Percentiles rank a stretch among this genome's conserved stretches.
Conservation (phyloP, 306 rosid species). For the Clitoria ternatea region DNA sequence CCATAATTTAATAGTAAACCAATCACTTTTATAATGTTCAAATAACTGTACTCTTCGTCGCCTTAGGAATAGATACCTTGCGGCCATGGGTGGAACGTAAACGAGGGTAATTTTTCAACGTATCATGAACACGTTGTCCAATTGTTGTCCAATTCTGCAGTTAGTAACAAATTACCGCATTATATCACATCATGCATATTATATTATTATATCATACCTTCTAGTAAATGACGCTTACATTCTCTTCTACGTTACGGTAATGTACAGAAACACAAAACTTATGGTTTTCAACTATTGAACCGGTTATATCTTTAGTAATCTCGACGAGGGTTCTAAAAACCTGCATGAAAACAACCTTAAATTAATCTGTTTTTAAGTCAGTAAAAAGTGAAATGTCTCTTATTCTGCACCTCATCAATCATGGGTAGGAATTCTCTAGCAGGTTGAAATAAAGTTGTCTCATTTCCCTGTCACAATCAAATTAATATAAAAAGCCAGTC, state of each 20-base stretch:
- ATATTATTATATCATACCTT: not conserved
- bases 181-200: too few relatives aligned
- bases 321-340: slow-evolving; percentile 81
- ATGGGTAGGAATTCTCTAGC: slow-evolving; percentile 78
- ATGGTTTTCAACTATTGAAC: slow-evolving; percentile 86
- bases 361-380: not conserved
- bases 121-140: slow-evolving; percentile 82
- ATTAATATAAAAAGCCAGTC: not conserved
- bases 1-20: too few relatives aligned
- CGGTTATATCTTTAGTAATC: slow-evolving; percentile 61
- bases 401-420: slow-evolving; percentile 68
- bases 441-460: slow-evolving; percentile 81
- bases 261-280: slow-evolving; percentile 95
- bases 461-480: slow-evolving; percentile 67
- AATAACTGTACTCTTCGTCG: too few relatives aligned
- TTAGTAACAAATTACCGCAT: not conserved
- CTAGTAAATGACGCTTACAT: slow-evolving; percentile 33
- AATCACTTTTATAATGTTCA: too few relatives aligned
- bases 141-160: slow-evolving; percentile 76
- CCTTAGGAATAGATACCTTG: slow-evolving; percentile 46
- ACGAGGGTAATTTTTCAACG: slow-evolving; percentile 71
- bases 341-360: slow-evolving; percentile 33
- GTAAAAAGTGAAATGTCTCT: not conserved
- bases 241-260: slow-evolving; percentile 92
- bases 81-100: slow-evolving; percentile 87